A percentile compares a stretch with the other conserved stretches of the same genome.
Evolutionary conservation across 140 eudicot species (phyloP).

Genomic region (Senecio squalidus): DNA sequence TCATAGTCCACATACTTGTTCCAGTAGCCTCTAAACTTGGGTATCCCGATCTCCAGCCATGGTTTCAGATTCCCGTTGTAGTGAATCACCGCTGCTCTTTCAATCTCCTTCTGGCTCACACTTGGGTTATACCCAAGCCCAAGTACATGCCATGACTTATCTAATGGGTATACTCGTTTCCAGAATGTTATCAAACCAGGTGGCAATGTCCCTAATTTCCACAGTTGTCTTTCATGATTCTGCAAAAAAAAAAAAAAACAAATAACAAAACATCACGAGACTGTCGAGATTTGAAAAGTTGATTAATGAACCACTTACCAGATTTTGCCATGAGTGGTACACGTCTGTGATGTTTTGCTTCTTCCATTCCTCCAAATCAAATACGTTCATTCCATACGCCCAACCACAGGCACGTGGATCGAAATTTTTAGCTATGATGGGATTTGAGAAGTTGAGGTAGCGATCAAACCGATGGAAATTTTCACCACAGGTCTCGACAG

Average conservation of each 20-base stretch:
- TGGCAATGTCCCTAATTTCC: constrained; percentile 96
- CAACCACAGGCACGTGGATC: constrained; percentile 98
- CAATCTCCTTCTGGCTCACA: constrained; percentile 72
- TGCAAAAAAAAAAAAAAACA: constrained; percentile 23
- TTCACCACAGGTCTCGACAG: constrained; percentile 92
- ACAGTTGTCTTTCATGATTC: constrained; percentile 80
- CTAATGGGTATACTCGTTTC: constrained; percentile 69
- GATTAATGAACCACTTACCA: constrained; percentile 39
- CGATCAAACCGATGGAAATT: constrained; percentile 93
- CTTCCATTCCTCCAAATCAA: constrained; percentile 88
- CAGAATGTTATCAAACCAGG: constrained; percentile 96
- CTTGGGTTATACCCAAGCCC: constrained; percentile 96
- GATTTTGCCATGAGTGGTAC: constrained; percentile 88
- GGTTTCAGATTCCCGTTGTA: constrained; percentile 94
- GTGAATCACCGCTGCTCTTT: constrained; percentile 83
- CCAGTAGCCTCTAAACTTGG: constrained; percentile 79
- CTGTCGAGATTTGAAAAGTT: neutral
- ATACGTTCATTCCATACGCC: constrained; percentile 96
- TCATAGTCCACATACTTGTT: constrained; percentile 68
- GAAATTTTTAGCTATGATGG: constrained; percentile 71
- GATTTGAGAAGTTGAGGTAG: constrained; percentile 85
- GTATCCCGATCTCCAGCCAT: constrained; percentile 90
- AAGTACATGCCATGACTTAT: constrained; percentile 84
- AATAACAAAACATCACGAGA: neutral
- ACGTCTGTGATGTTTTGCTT: constrained; percentile 85